Evolutionary conservation across 164 flowering plant genomes (phyloP).

Genomic region (Cinnamomum micranthum): DNA sequence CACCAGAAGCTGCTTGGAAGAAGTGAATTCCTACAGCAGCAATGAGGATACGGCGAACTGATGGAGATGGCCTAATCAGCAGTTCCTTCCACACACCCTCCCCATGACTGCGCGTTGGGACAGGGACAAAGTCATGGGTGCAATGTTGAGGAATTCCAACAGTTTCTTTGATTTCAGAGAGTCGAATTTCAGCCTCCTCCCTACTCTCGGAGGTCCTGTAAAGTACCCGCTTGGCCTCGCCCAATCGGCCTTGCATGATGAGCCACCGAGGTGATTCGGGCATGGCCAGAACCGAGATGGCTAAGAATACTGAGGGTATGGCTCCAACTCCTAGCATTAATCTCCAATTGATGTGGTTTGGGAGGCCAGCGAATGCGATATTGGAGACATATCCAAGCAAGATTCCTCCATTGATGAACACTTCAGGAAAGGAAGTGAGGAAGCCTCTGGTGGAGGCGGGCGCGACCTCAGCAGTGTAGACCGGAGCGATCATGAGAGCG

Average conservation of each 20-base stretch:
- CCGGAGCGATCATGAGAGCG: conserved; percentile 40
- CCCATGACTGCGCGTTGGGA: conserved; percentile 31
- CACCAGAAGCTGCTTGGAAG: conserved; percentile 68
- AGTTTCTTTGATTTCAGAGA: conserved; percentile 58
- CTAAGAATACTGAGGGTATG: conserved; percentile 49
- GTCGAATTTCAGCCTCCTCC: conserved; percentile 47
- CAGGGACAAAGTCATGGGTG: conserved; percentile 42
- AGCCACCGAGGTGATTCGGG: conserved; percentile 92
- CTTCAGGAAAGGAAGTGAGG: conserved; percentile 37
- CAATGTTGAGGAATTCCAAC: conserved; percentile 53
- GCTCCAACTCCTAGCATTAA: conserved; percentile 76
- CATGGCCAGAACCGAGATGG: conserved; percentile 43
- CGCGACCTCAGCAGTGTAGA: conserved; percentile 33
- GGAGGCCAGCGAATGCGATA: conserved; percentile 51
- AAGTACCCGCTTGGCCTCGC: conserved; percentile 54
- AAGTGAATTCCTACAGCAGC: conserved; percentile 63
- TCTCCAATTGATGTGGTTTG: conserved; percentile 51
- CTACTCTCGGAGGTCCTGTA: conserved; percentile 43
- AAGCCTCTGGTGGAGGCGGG: conserved; percentile 31
- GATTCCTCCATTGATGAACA: conserved; percentile 36
- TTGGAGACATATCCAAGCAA: conserved; percentile 67
- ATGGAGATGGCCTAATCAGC: conserved; percentile 49
- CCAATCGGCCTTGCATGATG: conserved; percentile 65
- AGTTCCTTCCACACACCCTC: conserved; percentile 63
- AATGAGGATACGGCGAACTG: conserved; percentile 52